phyloP scores from a whole-genome alignment of 2,329 filamentous ascomycete genomes.

The Calycina herbarum region DNA sequence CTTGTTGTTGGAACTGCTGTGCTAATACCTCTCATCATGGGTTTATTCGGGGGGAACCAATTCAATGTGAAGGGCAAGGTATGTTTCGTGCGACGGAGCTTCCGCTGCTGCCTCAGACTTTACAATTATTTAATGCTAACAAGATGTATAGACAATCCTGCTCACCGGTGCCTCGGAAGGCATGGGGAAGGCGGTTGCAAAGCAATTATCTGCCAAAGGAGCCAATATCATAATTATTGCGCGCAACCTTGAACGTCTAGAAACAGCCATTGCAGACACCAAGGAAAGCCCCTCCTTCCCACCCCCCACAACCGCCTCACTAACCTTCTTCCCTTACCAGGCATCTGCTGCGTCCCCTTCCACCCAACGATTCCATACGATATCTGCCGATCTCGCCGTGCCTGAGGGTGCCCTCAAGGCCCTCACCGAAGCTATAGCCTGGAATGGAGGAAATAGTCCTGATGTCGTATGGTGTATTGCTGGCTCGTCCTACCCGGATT shows the following conservation, averaged over 20 bases:
- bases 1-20: conserved; percentile 33
- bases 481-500: conserved; percentile 69
- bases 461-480: conserved; percentile 93
- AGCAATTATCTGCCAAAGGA: conserved; percentile 76
- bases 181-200: conserved; percentile 77
- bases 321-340: conserved; percentile 42
- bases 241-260: conserved; percentile 73
- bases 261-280: conserved; percentile 65
- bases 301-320: conserved; percentile 4
- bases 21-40: conserved; percentile 52
- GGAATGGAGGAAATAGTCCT: conserved; percentile 73
- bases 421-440: conserved; percentile 69
- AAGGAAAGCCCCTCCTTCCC: conserved; percentile 46
- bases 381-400: conserved; percentile 78
- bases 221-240: conserved; percentile 86
- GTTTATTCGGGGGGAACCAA: conserved; percentile 70
- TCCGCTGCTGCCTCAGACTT: neutral
- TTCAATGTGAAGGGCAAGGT: conserved; percentile 87
- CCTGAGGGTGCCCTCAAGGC: conserved; percentile 69
- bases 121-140: conserved; percentile 16
- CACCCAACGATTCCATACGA: conserved; percentile 77
- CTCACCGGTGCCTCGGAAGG: conserved; percentile 92
- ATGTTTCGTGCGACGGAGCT: conserved; percentile 29
- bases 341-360: conserved; percentile 63
- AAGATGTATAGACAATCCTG: conserved; percentile 67